These are phyloP conservation scores for Globisporangium solare DNA, from an alignment of 352 stramenopile species.

Conservation along the genomic window DNA sequence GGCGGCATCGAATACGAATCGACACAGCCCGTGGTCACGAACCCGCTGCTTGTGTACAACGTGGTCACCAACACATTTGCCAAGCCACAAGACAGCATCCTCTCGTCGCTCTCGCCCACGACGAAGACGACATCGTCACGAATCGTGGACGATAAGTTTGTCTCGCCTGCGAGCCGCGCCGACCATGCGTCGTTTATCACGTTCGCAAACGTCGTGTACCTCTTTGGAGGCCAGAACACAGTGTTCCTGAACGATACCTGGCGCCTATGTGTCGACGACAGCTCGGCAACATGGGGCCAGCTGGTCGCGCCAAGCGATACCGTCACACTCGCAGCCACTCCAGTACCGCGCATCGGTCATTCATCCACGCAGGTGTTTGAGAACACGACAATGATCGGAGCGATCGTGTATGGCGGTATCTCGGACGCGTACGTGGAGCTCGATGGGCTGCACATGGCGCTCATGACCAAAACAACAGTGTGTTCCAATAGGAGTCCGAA, in stretches of 20 bases:
- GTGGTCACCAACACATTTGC: constrained; percentile 34
- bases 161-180: constrained; percentile 47
- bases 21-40: constrained; percentile 51
- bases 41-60: constrained; percentile 51
- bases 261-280: constrained; percentile 48
- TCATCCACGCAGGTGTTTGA: constrained; percentile 56
- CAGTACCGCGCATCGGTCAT: constrained; percentile 45
- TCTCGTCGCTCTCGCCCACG: constrained; percentile 28
- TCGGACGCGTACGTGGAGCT: constrained; percentile 43
- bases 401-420: constrained; percentile 44
- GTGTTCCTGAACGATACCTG: constrained; percentile 60
- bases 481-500: constrained; percentile 24
- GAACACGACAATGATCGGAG: constrained; percentile 33
- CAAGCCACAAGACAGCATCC: constrained; percentile 41
- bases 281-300: constrained; percentile 45
- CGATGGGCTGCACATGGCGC: constrained; percentile 32
- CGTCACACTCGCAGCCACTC: constrained; percentile 19
- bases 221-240: constrained; percentile 54
- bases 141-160: constrained; percentile 43
- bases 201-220: constrained; percentile 22
- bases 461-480: constrained; percentile 27
- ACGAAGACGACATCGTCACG: constrained; percentile 3
- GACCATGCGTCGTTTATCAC: constrained; percentile 48
- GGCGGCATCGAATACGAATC: constrained; percentile 71
- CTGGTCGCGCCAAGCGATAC: constrained; percentile 35